phyloP scores from a whole-genome alignment of 2,329 filamentous ascomycete genomes.

The Trichoderma semiorbis region DNA sequence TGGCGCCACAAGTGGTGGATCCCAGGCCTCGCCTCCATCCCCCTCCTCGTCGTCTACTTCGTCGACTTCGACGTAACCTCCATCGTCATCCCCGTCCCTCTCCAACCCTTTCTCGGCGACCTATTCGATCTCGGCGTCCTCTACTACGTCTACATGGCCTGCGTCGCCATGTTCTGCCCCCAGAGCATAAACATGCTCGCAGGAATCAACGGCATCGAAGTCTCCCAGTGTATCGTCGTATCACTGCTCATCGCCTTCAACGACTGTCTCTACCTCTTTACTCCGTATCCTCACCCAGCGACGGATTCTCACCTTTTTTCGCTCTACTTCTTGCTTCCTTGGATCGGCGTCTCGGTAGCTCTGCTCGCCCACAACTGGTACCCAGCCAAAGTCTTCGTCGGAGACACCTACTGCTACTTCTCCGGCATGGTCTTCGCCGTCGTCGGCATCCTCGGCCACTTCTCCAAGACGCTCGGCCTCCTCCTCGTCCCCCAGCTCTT shows the following conservation, averaged over 20 bases:
- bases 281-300: slow-evolving; percentile 83
- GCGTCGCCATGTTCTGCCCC: slow-evolving; percentile 93
- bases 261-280: slow-evolving; percentile 81
- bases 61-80: slow-evolving; percentile 97
- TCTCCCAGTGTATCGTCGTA: slow-evolving; percentile 88
- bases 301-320: slow-evolving; percentile 96
- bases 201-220: slow-evolving; percentile 98
- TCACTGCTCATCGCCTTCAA: slow-evolving; percentile 80
- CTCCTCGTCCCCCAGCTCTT: slow-evolving; percentile 91
- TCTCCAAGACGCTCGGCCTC: slow-evolving; percentile 92
- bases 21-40: slow-evolving; percentile 87
- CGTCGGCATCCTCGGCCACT: slow-evolving; percentile 93
- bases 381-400: slow-evolving; percentile 90
- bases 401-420: slow-evolving; percentile 99
- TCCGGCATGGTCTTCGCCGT: slow-evolving; percentile 98
- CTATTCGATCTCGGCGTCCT: slow-evolving; percentile 76
- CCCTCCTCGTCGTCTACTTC: slow-evolving; percentile 94
- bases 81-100: slow-evolving; percentile 82
- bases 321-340: slow-evolving; percentile 88
- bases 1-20: slow-evolving; percentile 99
- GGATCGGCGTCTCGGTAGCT: slow-evolving; percentile 86
- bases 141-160: slow-evolving; percentile 97
- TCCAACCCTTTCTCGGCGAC: slow-evolving; percentile 80
- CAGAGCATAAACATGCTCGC: slow-evolving; percentile 99
- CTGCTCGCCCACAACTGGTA: slow-evolving; percentile 93